Conservation (phyloP, 2,329 filamentous ascomycete species). For the Arthrobotrys musiformis region DNA sequence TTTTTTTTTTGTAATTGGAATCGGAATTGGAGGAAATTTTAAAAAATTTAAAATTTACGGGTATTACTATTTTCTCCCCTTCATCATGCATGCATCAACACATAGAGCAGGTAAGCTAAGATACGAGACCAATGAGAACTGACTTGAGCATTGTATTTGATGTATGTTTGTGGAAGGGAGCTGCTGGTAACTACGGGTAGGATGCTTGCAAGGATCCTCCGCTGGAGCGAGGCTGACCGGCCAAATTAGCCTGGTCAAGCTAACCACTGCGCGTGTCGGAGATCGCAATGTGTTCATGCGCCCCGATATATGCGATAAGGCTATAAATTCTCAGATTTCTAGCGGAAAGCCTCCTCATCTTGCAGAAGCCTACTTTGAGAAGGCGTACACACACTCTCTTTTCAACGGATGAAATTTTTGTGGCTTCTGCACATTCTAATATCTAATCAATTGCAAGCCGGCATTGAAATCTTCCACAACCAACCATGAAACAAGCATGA, state of each 20-base stretch:
- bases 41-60: too few species aligned
- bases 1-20: too few species aligned
- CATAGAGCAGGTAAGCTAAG: too few species aligned
- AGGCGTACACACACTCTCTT: neutral
- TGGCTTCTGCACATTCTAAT: neutral
- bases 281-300: neutral
- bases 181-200: neutral
- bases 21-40: too few species aligned
- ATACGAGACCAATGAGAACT: too few species aligned
- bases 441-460: neutral
- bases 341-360: neutral
- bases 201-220: slow-evolving; percentile 1
- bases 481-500: neutral
- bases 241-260: neutral
- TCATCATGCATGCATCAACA: too few species aligned
- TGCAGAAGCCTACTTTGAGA: neutral
- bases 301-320: neutral
- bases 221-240: slow-evolving; percentile 15
- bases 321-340: neutral
- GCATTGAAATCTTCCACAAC: neutral
- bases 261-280: neutral
- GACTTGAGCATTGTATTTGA: too few species aligned
- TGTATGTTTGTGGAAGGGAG: neutral
- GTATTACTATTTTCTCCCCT: too few species aligned
- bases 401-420: neutral